Percentiles rank a stretch among this genome's conserved stretches.
These are phyloP conservation scores for Penicillium coprophilum DNA, from an alignment of 495 filamentous ascomycete species.

Conservation along the genomic window DNA sequence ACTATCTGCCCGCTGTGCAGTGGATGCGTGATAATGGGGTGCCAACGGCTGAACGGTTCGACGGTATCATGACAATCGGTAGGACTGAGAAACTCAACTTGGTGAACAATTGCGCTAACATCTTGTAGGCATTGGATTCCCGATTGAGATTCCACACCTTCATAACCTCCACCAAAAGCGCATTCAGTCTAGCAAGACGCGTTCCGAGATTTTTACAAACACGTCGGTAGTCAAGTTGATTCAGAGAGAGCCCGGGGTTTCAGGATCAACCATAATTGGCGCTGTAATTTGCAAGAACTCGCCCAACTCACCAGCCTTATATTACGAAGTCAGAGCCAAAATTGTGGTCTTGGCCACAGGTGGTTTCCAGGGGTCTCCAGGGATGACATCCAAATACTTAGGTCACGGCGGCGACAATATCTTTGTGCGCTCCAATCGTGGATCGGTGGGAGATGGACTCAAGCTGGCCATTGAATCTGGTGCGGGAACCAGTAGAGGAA, in stretches of 20 bases:
- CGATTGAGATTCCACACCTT: conserved; percentile 25
- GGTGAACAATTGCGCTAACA: background rate
- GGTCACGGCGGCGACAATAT: conserved; percentile 29
- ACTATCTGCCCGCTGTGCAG: conserved; percentile 30
- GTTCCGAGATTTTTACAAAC: conserved; percentile 18
- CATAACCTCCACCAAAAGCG: conserved; percentile 20
- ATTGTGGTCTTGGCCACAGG: conserved; percentile 28
- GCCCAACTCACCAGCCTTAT: background rate
- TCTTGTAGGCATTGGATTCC: conserved; percentile 27
- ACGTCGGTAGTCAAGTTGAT: conserved; percentile 24
- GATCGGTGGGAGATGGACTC: conserved; percentile 29
- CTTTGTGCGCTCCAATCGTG: conserved; percentile 30
- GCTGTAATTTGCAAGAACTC: conserved; percentile 18
- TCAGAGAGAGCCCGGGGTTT: conserved; percentile 18
- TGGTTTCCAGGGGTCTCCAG: conserved; percentile 26
- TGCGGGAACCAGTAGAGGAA: conserved; percentile 25
- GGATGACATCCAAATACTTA: conserved; percentile 21
- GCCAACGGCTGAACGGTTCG: conserved; percentile 25
- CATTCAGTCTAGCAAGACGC: conserved; percentile 15
- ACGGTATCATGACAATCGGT: conserved; percentile 36
- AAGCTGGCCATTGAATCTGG: conserved; percentile 19
- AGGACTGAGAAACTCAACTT: background rate
- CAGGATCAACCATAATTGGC: conserved; percentile 22
- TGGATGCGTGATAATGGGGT: conserved; percentile 32
- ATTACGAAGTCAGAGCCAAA: conserved; percentile 23